Evolutionary conservation across 805 yeast genomes (phyloP), one percentile per base, ranked within the genome.

Genomic region (Ogataea kodamae): DNA sequence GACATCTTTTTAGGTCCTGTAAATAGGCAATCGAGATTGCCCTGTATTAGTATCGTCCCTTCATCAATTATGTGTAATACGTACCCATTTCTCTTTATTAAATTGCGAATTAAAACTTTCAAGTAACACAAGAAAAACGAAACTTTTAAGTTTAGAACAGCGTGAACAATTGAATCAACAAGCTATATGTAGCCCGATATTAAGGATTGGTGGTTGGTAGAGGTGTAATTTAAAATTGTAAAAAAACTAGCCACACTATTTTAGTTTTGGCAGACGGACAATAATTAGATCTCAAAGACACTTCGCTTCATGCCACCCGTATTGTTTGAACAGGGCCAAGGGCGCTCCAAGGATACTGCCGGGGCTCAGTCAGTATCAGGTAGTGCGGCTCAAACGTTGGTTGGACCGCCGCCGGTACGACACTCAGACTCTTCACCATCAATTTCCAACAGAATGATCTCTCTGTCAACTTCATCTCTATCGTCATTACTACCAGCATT

Each of bases 1-100:
- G 71, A 62, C 72, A 68, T 68, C 45, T 66, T 68, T 40, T 66
- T 68, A 24, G 57, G 48, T 12, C 49, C 60, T 47, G 24, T 20
- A 22, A 6, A 1, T 10, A 9, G 26, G 28, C 35, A 31, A 31
- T 25, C n/a, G 20, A n/a, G 21, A 25, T 31, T 31, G 35, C 35
- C 35, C 29, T 6, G 21, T 11, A 26, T 28, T 28, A 35, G 37
- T 39, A 35, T 25, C 16, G 17, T 22, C 11, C 22, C 9, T 18
- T 8, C n/a, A 14, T 3, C 15, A 21, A 8, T 8, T 16, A n/a
- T 6, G 19, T 8, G 7, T 15, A 14, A 15, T 25, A 29, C 43
- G 31, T 31, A 39, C 43, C 43, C 43, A 39, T 39, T 23, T 19
- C 19, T 31, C 30, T 28, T n/a, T n/a, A n/a, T n/a, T n/a, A n/a